Evolutionary conservation across 805 yeast genomes (phyloP).

Genomic region (Wickerhamiella sergipiensis): DNA sequence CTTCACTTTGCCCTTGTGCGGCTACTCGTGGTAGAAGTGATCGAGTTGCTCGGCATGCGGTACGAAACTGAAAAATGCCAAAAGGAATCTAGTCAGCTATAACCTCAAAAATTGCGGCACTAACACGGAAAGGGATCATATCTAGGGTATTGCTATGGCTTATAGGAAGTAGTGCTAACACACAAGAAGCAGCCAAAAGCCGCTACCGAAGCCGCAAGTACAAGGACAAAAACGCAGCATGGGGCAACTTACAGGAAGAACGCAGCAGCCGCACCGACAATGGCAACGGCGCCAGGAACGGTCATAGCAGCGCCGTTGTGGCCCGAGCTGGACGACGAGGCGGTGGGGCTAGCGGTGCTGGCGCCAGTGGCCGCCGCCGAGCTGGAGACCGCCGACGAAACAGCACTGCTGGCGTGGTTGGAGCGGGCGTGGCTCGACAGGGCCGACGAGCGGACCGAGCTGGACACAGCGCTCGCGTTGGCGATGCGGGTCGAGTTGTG

Average conservation of each 20-base stretch:
- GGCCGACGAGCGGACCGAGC: too few relatives aligned
- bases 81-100: too few relatives aligned
- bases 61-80: too few relatives aligned
- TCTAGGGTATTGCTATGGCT: not conserved
- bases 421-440: too few relatives aligned
- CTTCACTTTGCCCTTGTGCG: too few relatives aligned
- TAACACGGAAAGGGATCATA: not conserved
- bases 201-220: too few relatives aligned
- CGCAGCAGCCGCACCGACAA: constrained; percentile 9
- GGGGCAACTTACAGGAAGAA: constrained; percentile 2
- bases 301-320: not conserved
- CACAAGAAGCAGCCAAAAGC: too few relatives aligned
- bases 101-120: too few relatives aligned
- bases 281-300: not conserved
- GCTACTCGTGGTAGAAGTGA: too few relatives aligned
- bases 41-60: too few relatives aligned
- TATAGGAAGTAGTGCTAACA: too few relatives aligned
- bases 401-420: not conserved
- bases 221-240: too few relatives aligned
- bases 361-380: not conserved
- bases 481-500: not conserved
- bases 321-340: not conserved
- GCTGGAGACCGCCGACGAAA: not conserved
- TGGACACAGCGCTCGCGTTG: not conserved
- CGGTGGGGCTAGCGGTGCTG: not conserved